Evolutionary conservation across 495 filamentous ascomycete species (phyloP).

Genomic region (Aspergillus haitiensis): DNA sequence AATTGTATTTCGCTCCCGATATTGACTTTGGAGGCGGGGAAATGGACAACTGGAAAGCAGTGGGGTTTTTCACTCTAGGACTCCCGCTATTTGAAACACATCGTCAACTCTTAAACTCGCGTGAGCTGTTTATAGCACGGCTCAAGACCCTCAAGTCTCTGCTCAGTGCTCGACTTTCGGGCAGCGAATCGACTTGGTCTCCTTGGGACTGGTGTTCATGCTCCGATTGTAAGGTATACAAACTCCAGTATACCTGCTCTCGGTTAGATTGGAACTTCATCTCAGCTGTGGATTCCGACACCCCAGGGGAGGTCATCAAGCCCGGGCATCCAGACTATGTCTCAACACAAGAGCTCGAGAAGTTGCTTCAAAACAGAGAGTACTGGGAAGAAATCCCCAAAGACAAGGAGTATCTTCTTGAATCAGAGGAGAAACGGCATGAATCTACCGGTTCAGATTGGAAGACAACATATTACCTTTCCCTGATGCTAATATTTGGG

Average conservation of each 20-base stretch:
- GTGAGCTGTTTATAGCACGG: conserved; percentile 11
- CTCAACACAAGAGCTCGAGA: neutral
- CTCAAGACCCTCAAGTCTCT: conserved; percentile 8
- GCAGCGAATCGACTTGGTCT: conserved; percentile 2
- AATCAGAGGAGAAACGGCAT: conserved; percentile 1
- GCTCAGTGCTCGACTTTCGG: conserved; percentile 1
- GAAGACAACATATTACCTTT: conserved; percentile 11
- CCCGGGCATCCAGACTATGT: conserved; percentile 14
- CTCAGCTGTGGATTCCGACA: neutral
- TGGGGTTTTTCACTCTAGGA: conserved; percentile 12
- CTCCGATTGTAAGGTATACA: conserved; percentile 4
- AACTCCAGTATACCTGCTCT: neutral
- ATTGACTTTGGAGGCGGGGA: conserved; percentile 10
- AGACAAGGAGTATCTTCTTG: neutral
- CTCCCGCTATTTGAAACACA: conserved; percentile 9
- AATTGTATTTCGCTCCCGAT: conserved; percentile 8
- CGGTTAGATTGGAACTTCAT: neutral
- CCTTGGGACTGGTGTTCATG: conserved; percentile 12
- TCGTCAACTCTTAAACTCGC: conserved; percentile 2
- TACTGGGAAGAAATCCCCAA: neutral
- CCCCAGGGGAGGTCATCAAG: neutral
- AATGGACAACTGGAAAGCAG: conserved; percentile 5
- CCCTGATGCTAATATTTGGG: conserved; percentile 1
- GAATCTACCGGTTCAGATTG: neutral
- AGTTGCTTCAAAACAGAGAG: neutral